Conservation (phyloP, 1,284 basidiomycete genomes). For the Marasmius sp. region DNA sequence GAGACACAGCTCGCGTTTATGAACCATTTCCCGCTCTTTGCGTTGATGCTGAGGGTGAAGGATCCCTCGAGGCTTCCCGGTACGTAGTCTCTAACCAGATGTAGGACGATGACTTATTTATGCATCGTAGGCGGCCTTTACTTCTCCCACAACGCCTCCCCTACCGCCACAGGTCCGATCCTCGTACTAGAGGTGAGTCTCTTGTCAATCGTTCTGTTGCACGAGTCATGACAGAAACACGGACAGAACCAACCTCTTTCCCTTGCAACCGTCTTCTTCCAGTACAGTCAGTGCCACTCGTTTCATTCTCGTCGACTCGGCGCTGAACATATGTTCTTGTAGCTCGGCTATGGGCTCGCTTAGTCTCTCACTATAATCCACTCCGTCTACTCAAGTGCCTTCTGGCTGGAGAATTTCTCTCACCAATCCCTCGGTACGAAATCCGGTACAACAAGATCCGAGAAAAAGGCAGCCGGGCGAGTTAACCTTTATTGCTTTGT, state of each 20-base stretch:
- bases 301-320: not conserved
- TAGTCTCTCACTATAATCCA: slow-evolving; percentile 50
- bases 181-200: slow-evolving; percentile 29
- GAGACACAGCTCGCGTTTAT: slow-evolving; percentile 73
- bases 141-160: slow-evolving; percentile 17
- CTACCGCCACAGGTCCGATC: slow-evolving; percentile 2
- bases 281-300: slow-evolving; percentile 39
- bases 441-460: slow-evolving; percentile 36
- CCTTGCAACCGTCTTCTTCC: slow-evolving; percentile 44
- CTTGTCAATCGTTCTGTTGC: slow-evolving; percentile 9
- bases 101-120: no score
- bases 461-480: not conserved
- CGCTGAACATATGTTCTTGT: slow-evolving; percentile 1
- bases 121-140: slow-evolving; percentile 34
- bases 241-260: slow-evolving; percentile 43
- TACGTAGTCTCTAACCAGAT: slow-evolving; percentile 25
- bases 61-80: slow-evolving; percentile 85
- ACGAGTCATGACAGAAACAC: not conserved
- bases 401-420: slow-evolving; percentile 40
- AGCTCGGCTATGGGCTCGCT: slow-evolving; percentile 44
- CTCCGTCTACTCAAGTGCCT: slow-evolving; percentile 42
- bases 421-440: slow-evolving; percentile 43
- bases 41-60: slow-evolving; percentile 82
- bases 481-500: not conserved
- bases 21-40: slow-evolving; percentile 92